phyloP scores from a whole-genome alignment of 805 yeast species.

The Monosporozyma siamensis region DNA sequence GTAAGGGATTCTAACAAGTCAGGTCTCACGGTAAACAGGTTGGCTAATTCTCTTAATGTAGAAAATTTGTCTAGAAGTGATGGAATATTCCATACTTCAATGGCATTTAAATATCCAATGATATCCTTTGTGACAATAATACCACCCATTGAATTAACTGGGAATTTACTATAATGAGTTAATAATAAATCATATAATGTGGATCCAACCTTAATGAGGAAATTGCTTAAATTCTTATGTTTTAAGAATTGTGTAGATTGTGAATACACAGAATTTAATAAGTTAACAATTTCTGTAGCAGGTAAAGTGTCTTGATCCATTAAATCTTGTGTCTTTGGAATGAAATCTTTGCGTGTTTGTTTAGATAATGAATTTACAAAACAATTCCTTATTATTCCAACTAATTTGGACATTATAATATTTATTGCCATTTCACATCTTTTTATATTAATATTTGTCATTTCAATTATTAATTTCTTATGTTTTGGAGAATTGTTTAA shows the following conservation, averaged over 20 bases:
- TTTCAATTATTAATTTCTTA: constrained; percentile 48
- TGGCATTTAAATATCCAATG: constrained; percentile 58
- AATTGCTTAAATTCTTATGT: constrained; percentile 40
- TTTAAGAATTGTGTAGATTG: constrained; percentile 33
- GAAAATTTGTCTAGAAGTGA: constrained; percentile 56
- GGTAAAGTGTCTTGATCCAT: constrained; percentile 59
- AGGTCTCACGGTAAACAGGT: constrained; percentile 76
- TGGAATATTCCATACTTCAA: constrained; percentile 58
- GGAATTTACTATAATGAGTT: constrained; percentile 65
- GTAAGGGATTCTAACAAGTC: constrained; percentile 68
- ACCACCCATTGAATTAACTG: constrained; percentile 76
- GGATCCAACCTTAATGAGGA: constrained; percentile 49
- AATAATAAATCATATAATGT: constrained; percentile 49
- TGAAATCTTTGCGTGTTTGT: constrained; percentile 70
- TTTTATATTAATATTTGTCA: constrained; percentile 52
- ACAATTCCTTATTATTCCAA: constrained; percentile 43
- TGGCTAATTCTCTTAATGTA: constrained; percentile 71
- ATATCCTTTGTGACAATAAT: constrained; percentile 73
- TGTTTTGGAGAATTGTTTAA: constrained; percentile 49
- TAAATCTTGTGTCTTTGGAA: constrained; percentile 36
- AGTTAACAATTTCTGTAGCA: constrained; percentile 52
- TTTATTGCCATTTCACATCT: constrained; percentile 59
- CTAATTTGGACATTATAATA: constrained; percentile 49
- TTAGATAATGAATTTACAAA: constrained; percentile 44
- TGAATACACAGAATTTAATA: constrained; percentile 31